phyloP scores from a whole-genome alignment of 306 rosid genomes.

The Datisca glomerata region DNA sequence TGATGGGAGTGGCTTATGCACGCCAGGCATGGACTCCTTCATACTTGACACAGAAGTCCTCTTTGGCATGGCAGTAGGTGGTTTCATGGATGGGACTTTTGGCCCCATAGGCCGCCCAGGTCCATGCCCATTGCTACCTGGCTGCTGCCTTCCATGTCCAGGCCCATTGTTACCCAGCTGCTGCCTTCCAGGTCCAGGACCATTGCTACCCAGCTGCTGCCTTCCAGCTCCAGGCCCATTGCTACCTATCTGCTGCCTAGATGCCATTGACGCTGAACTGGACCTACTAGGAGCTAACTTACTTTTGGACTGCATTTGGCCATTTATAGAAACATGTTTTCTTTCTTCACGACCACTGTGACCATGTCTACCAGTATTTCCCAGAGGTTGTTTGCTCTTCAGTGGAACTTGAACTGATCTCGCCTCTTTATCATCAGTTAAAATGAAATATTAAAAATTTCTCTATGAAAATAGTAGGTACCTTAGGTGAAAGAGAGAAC shows the following conservation, averaged over 20 bases:
- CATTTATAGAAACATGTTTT: conserved; percentile 24
- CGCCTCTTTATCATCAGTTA: conserved; percentile 57
- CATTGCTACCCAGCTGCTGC: conserved; percentile 46
- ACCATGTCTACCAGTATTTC: conserved; percentile 25
- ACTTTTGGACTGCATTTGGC: conserved; percentile 34
- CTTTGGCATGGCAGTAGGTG: conserved; percentile 30
- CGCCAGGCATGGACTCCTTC: conserved; percentile 25
- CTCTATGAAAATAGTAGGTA: conserved; percentile 28
- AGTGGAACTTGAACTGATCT: conserved; percentile 33
- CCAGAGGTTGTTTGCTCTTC: conserved; percentile 36
- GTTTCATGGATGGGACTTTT: conserved; percentile 41
- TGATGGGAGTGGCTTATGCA: conserved; percentile 30
- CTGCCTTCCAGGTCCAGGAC: conserved; percentile 55
- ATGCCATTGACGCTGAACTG: conserved; percentile 23
- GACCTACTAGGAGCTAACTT: conserved; percentile 39
- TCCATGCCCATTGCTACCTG: conserved; percentile 44
- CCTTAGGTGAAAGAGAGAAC: conserved; percentile 13
- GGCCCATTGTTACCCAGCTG: conserved; percentile 45
- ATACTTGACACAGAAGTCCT: conserved; percentile 28
- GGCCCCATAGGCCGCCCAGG: conserved; percentile 48
- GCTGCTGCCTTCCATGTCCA: conserved; percentile 62
- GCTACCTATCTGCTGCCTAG: conserved; percentile 52
- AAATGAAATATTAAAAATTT: conserved; percentile 43
- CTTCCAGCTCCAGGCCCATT: conserved; percentile 53
- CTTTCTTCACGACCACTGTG: conserved; percentile 28